Evolutionary conservation across 2,329 filamentous ascomycete species (phyloP).

Genomic region (Alternaria sp.): DNA sequence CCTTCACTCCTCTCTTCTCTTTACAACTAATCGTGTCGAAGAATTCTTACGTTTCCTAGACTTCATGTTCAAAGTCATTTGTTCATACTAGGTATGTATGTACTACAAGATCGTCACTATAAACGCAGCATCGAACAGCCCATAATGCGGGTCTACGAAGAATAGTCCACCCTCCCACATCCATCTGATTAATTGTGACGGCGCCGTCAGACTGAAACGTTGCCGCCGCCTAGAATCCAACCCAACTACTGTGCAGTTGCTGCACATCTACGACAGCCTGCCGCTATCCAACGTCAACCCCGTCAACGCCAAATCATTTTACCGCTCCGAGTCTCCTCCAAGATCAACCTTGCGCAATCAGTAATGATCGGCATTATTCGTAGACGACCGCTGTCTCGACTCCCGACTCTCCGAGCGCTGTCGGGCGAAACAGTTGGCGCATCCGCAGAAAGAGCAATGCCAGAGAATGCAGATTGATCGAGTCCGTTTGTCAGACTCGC

Average conservation of each 20-base stretch:
- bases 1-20: neutral
- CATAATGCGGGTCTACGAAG: neutral
- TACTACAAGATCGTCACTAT: neutral
- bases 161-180: neutral
- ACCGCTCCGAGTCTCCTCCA: neutral
- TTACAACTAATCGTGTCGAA: neutral
- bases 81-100: neutral
- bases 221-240: conserved; percentile 10
- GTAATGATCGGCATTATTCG: neutral
- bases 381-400: neutral
- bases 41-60: neutral
- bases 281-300: conserved; percentile 9
- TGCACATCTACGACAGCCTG: neutral
- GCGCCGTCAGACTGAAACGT: neutral
- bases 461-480: conserved; percentile 3
- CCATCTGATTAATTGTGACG: neutral
- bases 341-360: conserved; percentile 1
- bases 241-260: conserved; percentile 3
- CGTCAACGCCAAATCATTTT: conserved; percentile 22
- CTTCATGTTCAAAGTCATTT: neutral
- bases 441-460: neutral
- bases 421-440: conserved; percentile 3
- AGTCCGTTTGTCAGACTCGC: conserved; percentile 3
- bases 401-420: neutral
- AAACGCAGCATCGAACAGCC: neutral